phyloP scores from a whole-genome alignment of 169 alveolate species.

The Ichthyophthirius multifiliis region DNA sequence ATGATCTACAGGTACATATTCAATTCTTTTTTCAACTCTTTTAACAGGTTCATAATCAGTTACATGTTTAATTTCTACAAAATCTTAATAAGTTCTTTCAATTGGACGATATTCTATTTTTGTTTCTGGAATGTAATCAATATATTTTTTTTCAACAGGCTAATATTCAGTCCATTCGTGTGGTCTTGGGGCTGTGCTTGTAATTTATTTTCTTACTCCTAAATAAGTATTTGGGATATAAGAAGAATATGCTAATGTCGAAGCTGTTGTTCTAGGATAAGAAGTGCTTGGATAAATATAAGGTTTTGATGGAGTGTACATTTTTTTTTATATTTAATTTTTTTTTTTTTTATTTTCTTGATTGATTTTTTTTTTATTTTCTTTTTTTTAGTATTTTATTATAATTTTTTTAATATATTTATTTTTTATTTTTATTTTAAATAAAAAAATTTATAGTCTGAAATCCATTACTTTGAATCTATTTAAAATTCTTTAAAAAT shows the following conservation, averaged over 20 bases:
- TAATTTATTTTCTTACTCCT: not conserved
- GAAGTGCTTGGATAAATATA: too few relatives aligned
- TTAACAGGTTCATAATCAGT: slow-evolving; percentile 37
- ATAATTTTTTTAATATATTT: too few relatives aligned
- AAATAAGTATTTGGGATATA: not conserved
- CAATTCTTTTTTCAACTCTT: slow-evolving; percentile 32
- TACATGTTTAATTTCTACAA: slow-evolving; percentile 32
- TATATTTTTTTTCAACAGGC: slow-evolving; percentile 36
- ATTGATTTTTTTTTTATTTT: too few relatives aligned
- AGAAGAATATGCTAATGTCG: not conserved
- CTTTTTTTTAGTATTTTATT: too few relatives aligned
- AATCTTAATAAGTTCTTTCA: slow-evolving; percentile 29
- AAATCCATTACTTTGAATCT: too few relatives aligned
- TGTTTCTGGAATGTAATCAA: slow-evolving; percentile 35
- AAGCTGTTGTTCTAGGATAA: too few relatives aligned
- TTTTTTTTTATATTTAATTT: too few relatives aligned
- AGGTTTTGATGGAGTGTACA: too few relatives aligned
- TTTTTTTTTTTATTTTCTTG: too few relatives aligned
- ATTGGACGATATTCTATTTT: slow-evolving; percentile 30
- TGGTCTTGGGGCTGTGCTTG: not conserved
- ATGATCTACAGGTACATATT: slow-evolving; percentile 37
- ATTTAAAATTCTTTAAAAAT: too few relatives aligned
- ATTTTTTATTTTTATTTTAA: too few relatives aligned
- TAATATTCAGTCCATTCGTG: slow-evolving; percentile 28
- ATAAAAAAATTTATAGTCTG: too few relatives aligned